Base-by-base conservation (phyloP, 495 filamentous ascomycete genomes). In the Penicillium coffeae region DNA sequence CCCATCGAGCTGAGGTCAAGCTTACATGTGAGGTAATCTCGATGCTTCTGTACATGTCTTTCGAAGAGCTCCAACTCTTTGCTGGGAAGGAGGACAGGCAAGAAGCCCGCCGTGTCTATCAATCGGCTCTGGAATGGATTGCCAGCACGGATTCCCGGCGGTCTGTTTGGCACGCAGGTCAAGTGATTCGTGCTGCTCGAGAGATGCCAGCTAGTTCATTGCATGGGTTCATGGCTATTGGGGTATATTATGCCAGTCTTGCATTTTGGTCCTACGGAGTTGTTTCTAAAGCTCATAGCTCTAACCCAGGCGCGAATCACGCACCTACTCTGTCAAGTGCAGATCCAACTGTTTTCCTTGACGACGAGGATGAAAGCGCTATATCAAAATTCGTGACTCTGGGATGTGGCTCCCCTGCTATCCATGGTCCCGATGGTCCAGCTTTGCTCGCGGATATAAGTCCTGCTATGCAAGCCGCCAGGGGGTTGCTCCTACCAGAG, bases 1-100 rank as follows among this genome's bases (percentile, higher is more conserved):
- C 45, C 8, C 53, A 52, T 13, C 46, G 58, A 7, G 56, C 63
- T 9, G 63, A 72, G 40, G 65, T 67, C 18, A 62, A 63, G 2
- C 58, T 85, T 4, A 54, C 83, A 1, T 60, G 80, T 3, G 75
- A 85, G 48, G 65, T 83, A 0, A 62, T 83, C 1, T 65, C 78
- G 7, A 78, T 85, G 73, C 72, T 80, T 50, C 63, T 86, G 0
- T 69, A 84, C 59, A 74, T 82, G 50, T 79, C 80, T 0, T 69
- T 84, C 0, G 82, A 84, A 42, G 82, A 85, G 41, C 71, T 86
- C 0, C 82, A 87, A 48, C 73, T 81, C 1, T 83, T 85, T 42
- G 78, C 80, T 0, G 81, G 81, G 0, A 79, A 82, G 30, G 78
- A 83, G 43, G 82, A 81, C 45, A 76, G 80, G 45, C 77, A 83